Evolutionary conservation across 768 basidiomycete species (phyloP).

Genomic region (Ramaria sp.): DNA sequence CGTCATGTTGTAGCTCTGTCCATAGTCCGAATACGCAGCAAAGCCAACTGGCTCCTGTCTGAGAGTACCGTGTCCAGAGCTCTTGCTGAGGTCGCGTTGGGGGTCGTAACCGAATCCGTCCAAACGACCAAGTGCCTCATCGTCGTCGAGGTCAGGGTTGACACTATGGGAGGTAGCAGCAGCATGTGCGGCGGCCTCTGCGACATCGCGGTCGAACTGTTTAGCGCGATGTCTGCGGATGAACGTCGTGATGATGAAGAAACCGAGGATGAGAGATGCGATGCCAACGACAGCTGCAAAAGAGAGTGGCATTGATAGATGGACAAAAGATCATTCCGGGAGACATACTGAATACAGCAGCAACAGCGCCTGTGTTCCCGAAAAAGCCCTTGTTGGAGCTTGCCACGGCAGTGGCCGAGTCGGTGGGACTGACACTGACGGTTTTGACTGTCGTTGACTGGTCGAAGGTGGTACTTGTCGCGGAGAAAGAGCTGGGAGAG

Average conservation of each 20-base stretch:
- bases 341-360: constrained; percentile 41
- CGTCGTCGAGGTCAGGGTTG: background rate
- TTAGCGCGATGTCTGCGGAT: constrained; percentile 54
- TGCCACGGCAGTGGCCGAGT: background rate
- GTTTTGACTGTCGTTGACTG: background rate
- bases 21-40: background rate
- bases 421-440: background rate
- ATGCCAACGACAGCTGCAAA: constrained; percentile 46
- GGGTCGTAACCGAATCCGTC: background rate
- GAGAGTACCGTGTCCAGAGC: constrained; percentile 5
- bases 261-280: constrained; percentile 36
- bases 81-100: background rate
- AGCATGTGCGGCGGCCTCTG: constrained; percentile 58
- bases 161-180: constrained; percentile 34
- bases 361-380: constrained; percentile 59
- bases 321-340: background rate
- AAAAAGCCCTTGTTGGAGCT: constrained; percentile 37
- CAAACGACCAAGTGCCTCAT: background rate
- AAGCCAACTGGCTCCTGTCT: background rate
- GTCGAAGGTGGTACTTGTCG: background rate
- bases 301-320: background rate
- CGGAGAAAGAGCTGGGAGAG: background rate
- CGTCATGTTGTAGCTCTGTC: constrained; percentile 4
- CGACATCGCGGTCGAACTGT: constrained; percentile 63
- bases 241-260: constrained; percentile 37